Base-by-base conservation (phyloP, 1,284 basidiomycete genomes). In the Tylopilus sp. region DNA sequence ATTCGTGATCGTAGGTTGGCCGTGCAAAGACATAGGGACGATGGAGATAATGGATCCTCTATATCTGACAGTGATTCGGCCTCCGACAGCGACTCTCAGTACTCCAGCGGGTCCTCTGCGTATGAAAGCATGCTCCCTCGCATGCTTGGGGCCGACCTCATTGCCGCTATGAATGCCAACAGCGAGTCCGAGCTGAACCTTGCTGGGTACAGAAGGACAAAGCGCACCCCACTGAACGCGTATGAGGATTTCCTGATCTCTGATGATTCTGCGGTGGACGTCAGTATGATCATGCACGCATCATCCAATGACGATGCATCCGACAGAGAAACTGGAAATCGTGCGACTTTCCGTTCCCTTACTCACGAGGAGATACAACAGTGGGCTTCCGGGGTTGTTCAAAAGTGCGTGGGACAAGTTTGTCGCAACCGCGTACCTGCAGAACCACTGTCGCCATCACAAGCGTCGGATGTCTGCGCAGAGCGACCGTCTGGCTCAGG, bases 111-210 rank as follows among this genome's bases (percentile, higher is more conserved):
- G 18, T 61, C 63, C 30, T 61, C 58, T 6, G 44, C 35, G 5
- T 53, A 63, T 28, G 58, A 53, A 47, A 41, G 19, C 26, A 52
- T 63, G 43, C 49, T 64, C 11, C 60, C 60, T 39, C 58, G 51
- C 21, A 64, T 64, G 11, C 60, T 61, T 2, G 60, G 63, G 19
- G 36, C 61, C 15, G 63, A 63, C 35, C 64, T 61, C 31, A 58
- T 61, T 10, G 60, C 64, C 8, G 60, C 60, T 6, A 56, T 61
- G 25, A 56, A 61, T 38, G 57, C 63, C 28, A 64, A 66, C 16
- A 64, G 59, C 48, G 64, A 64, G 34, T 57, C 60, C 1, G 63
- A 30, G 11, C 31, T 61, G 8, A 56, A 61, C 30, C 46, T 63
- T 26, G 25, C 25, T 26, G 37, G 19, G 25, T 6, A 37, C 25